Conservation (phyloP, 352 stramenopile genomes). For the Pythium dissotocum region DNA sequence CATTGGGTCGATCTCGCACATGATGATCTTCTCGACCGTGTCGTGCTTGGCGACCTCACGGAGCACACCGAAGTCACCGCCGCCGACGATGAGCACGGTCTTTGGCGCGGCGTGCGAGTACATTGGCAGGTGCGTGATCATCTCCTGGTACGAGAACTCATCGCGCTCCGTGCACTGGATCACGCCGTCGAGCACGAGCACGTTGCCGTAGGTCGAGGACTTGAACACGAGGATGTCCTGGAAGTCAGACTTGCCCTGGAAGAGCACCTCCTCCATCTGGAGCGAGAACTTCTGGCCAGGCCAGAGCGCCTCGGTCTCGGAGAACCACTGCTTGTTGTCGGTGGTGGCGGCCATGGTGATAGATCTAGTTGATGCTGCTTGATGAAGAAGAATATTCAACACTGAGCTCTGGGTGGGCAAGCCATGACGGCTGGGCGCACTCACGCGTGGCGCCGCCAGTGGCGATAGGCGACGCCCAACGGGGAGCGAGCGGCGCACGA, state of each 20-base stretch:
- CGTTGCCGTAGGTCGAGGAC: slow-evolving; percentile 95
- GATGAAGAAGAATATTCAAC: slow-evolving; percentile 14
- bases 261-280: slow-evolving; percentile 93
- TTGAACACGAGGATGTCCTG: slow-evolving; percentile 99
- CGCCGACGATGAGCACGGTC: slow-evolving; percentile 97
- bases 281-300: slow-evolving; percentile 92
- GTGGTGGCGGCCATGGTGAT: slow-evolving; percentile 33
- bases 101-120: slow-evolving; percentile 96
- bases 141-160: slow-evolving; percentile 99
- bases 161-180: slow-evolving; percentile 99
- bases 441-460: not conserved
- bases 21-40: slow-evolving; percentile 94
- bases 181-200: slow-evolving; percentile 98
- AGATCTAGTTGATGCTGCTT: not conserved
- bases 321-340: slow-evolving; percentile 90
- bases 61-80: slow-evolving; percentile 97
- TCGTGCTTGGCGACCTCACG: slow-evolving; percentile 95
- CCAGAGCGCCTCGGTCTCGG: slow-evolving; percentile 95
- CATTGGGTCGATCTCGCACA: slow-evolving; percentile 99
- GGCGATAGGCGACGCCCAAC: not conserved
- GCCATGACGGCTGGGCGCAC: not conserved
- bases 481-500: not conserved
- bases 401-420: slow-evolving; percentile 3
- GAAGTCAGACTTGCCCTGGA: slow-evolving; percentile 96
- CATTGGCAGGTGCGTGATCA: slow-evolving; percentile 98